These are phyloP conservation scores for Tuber borchii DNA, from an alignment of 495 filamentous ascomycete species.

Conservation along the genomic window DNA sequence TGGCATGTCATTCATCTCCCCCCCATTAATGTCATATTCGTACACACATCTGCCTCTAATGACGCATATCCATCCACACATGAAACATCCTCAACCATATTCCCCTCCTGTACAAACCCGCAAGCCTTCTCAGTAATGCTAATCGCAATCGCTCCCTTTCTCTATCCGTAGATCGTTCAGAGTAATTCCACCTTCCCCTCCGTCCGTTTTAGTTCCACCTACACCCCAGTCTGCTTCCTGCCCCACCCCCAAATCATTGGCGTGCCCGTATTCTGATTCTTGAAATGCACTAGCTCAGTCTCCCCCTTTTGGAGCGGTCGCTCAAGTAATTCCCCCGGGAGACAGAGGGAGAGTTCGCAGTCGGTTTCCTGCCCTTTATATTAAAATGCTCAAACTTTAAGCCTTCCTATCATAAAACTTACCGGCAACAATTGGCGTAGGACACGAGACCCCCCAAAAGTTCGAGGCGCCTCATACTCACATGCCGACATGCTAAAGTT, in stretches of 20 bases:
- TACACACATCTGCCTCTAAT: constrained; percentile 18
- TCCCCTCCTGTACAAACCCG: constrained; percentile 16
- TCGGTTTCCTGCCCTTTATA: constrained; percentile 16
- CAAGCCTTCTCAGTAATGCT: constrained; percentile 21
- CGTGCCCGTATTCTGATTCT: constrained; percentile 26
- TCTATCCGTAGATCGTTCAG: constrained; percentile 52
- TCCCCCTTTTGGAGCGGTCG: constrained; percentile 87
- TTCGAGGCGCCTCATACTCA: constrained; percentile 94
- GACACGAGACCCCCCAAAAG: constrained; percentile 61
- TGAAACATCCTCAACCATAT: neutral
- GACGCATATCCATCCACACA: neutral
- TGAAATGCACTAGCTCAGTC: constrained; percentile 54
- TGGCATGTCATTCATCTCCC: constrained; percentile 54
- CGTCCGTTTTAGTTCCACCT: neutral
- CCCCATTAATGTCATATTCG: constrained; percentile 32
- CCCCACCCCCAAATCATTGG: neutral
- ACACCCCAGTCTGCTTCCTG: neutral
- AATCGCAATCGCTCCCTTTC: constrained; percentile 24
- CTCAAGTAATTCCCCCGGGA: constrained; percentile 44
- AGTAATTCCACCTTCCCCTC: constrained; percentile 47
- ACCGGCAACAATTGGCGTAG: constrained; percentile 40
- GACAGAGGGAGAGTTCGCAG: constrained; percentile 40
- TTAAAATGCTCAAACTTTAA: neutral
- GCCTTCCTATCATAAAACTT: neutral
- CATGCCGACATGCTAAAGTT: constrained; percentile 90